These are phyloP conservation scores for Hortiboletus flavorubellus DNA, from an alignment of 768 basidiomycete genomes.

Conservation along the genomic window DNA sequence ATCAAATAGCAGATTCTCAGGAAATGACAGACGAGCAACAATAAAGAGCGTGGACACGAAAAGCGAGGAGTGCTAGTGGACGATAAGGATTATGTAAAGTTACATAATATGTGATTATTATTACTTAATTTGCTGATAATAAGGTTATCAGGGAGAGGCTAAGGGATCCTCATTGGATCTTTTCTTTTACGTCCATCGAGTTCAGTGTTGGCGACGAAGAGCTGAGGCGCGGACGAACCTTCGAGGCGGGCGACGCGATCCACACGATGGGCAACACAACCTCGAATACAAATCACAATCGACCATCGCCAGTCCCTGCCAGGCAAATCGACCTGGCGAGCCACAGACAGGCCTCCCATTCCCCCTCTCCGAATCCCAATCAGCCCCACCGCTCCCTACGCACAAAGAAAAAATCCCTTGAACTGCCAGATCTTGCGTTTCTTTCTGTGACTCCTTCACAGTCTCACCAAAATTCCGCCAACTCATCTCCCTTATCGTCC, in stretches of 20 bases:
- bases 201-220: constrained; percentile 19
- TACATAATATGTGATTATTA: constrained; percentile 10
- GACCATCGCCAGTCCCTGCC: constrained; percentile 23
- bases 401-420: constrained; percentile 68
- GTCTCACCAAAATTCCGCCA: constrained; percentile 35
- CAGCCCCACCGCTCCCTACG: constrained; percentile 59
- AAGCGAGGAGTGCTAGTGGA: not conserved
- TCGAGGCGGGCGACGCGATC: constrained; percentile 19
- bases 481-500: constrained; percentile 40
- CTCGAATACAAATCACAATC: constrained; percentile 29
- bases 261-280: constrained; percentile 34
- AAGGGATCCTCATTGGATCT: constrained; percentile 26
- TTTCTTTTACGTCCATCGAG: constrained; percentile 36
- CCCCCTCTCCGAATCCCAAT: constrained; percentile 39
- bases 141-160: constrained; percentile 22
- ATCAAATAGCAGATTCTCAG: too few relatives aligned
- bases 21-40: not conserved
- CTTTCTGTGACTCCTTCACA: constrained; percentile 45
- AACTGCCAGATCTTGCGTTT: constrained; percentile 68
- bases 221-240: constrained; percentile 9
- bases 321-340: constrained; percentile 26
- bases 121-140: constrained; percentile 10
- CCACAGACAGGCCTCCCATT: constrained; percentile 26
- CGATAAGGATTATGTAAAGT: constrained; percentile 4
- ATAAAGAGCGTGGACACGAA: not conserved